Evolutionary conservation across 2,329 filamentous ascomycete species (phyloP), one percentile per base, ranked within the genome.

Genomic region (Verticillium nonalfalfae): DNA sequence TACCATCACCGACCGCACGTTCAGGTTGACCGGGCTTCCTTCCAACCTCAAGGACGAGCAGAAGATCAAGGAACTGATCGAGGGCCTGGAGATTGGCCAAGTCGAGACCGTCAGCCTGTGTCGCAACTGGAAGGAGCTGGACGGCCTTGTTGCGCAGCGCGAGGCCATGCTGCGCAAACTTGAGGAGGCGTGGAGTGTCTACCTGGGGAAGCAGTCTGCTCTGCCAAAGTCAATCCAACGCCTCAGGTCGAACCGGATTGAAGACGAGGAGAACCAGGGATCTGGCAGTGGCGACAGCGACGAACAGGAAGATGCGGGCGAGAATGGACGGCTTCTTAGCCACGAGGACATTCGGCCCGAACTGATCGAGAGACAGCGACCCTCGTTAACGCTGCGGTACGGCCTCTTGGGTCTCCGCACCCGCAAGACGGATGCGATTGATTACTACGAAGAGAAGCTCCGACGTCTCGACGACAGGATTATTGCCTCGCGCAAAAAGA

Each of bases 1-100:
- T 0, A 98, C 94, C n/a, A 86, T 97, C 59, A 98, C 95, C 1
- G 95, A 99, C 75, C 87, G 93, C 36, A 99, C 95, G 0, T 93
- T 99, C 69, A 88, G 92, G 31, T 78, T 99, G 18, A 95, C 94
- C 0, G 94, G 94, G 0, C 94, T 99, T 26, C 95, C 96, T 0
- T 72, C 75, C 3, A 87, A 94, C 31, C 76, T 98, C 62, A 85
- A 91, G 61, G 90, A 90, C 0, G 94, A 98, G 73, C 84, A 87
- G 10, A 89, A 89, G 68, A 91, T 99, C 67, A 95, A 91, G 72
- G 81, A 90, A 3, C 88, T 97, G 60, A 87, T 99, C 33, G 93
- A 99, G 70, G 90, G 89, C 64, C 79, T 99, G 13, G 87, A 90
- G 60, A 94, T 99, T 67, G 96, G 95, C 14, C 90, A 90, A 64